Evolutionary conservation across 345 rosid species (phyloP), one percentile per base, ranked within the genome.

Genomic region (Carallia brachiata): DNA sequence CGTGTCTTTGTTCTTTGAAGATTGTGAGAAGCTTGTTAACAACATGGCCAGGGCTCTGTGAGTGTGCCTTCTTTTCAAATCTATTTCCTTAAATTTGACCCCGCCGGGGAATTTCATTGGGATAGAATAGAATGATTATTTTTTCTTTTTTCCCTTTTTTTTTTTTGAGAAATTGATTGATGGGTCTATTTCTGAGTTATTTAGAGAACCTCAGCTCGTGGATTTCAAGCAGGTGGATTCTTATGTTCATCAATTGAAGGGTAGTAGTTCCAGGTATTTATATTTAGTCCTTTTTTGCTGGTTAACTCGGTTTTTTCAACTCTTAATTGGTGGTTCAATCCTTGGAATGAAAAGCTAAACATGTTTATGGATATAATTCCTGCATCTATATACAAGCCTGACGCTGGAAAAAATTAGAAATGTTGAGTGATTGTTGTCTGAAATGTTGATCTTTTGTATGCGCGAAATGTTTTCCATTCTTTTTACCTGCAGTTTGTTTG

Each of bases 231-330:
- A 81, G 72, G 88, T 93, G 4, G 96, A 87, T 79, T 85, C 90
- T 28, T 77, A 83, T 62, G 94, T 93, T 73, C 98, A 91, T 83
- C 98, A 91, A 82, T 85, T 93, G 37, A 93, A 91, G 90, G 97
- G 98, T 66, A 93, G 97, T 72, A 91, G 97, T 84, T 91, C 97
- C 79, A 93, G 98, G 98, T 93, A 84, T 66, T 60, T 61, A 52
- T 48, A 9, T 61, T 13, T 12, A 44, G 39, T 65, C 32, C 27
- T 50, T 37, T 5, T 36, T 28, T 18, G 47, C 61, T 55, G 23
- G 50, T 53, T 61, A 27, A 57, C 47, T 63, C 28, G 54, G 16
- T 18, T 10, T 19, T 15, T 67, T 61, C 10, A 17, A 66, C 2
- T 59, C 40, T 2, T 55, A 1, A 47, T 47, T 32, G 13, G 28